These are phyloP conservation scores for Chaetomium fimeti DNA, from an alignment of 495 filamentous ascomycete species.

Conservation along the genomic window DNA sequence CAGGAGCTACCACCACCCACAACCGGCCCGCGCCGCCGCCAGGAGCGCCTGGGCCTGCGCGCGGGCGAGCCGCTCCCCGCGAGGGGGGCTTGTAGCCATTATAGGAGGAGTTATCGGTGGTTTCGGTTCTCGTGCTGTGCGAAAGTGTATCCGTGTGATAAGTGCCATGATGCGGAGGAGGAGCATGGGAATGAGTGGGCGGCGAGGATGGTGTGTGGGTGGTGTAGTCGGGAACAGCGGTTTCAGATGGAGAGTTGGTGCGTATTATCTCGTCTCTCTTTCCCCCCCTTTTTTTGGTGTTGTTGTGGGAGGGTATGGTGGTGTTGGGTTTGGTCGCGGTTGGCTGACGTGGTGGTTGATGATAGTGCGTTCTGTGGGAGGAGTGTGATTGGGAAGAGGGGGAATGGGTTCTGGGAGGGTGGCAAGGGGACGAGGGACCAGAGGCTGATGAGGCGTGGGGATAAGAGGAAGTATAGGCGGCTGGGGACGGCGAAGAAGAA, in stretches of 20 bases:
- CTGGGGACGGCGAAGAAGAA: slow-evolving; percentile 38
- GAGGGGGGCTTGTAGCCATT: slow-evolving; percentile 74
- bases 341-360: neutral
- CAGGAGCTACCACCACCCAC: slow-evolving; percentile 39
- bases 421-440: slow-evolving; percentile 80
- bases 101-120: slow-evolving; percentile 79
- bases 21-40: slow-evolving; percentile 54
- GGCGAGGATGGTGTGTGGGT: slow-evolving; percentile 85
- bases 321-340: neutral
- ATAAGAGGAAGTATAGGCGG: slow-evolving; percentile 69
- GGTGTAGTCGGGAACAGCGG: slow-evolving; percentile 79
- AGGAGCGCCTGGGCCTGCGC: slow-evolving; percentile 75
- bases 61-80: slow-evolving; percentile 75
- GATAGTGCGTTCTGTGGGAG: slow-evolving; percentile 62
- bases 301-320: neutral
- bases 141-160: slow-evolving; percentile 72
- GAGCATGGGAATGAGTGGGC: slow-evolving; percentile 82
- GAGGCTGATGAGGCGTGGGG: slow-evolving; percentile 68
- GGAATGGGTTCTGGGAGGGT: slow-evolving; percentile 87
- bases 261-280: neutral
- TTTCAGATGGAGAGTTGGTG: slow-evolving; percentile 74
- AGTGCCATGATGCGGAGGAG: slow-evolving; percentile 73
- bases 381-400: slow-evolving; percentile 61
- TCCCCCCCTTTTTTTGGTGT: neutral
- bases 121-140: slow-evolving; percentile 66